phyloP scores from a whole-genome alignment of 257 asterid genomes.

The Striga asiatica region DNA sequence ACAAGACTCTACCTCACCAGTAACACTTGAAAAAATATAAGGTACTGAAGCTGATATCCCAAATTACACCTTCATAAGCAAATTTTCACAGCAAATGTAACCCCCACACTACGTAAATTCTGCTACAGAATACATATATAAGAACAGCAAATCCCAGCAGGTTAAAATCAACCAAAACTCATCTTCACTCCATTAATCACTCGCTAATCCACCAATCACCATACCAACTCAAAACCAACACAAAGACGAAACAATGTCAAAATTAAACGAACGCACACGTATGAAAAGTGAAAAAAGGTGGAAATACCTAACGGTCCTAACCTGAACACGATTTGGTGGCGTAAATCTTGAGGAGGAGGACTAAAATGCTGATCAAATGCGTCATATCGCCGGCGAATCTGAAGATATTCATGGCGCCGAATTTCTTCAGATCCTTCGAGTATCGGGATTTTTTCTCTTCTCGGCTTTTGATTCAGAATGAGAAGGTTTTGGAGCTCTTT shows the following conservation, averaged over 20 bases:
- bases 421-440: not conserved
- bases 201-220: too few species aligned
- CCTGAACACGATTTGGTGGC: slow-evolving; percentile 97
- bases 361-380: slow-evolving; percentile 74
- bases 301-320: slow-evolving; percentile 25
- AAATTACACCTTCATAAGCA: not conserved
- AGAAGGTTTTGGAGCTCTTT: not conserved
- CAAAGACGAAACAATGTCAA: not conserved
- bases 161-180: not conserved
- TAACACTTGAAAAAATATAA: not conserved
- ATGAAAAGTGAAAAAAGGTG: slow-evolving; percentile 5
- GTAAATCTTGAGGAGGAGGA: slow-evolving; percentile 84
- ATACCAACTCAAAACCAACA: slow-evolving; percentile 7
- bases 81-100: slow-evolving; percentile 1
- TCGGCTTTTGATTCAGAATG: not conserved
- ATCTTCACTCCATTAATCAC: not conserved
- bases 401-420: slow-evolving; percentile 57
- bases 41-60: not conserved
- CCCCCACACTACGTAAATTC: slow-evolving; percentile 20
- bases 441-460: not conserved
- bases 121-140: not conserved
- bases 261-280: not conserved
- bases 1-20: not conserved
- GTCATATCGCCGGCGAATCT: slow-evolving; percentile 95
- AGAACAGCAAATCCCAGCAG: slow-evolving; percentile 9